Evolutionary conservation across 192 early-diverging fungal species (phyloP).

Genomic region (Coemansia sp.): DNA sequence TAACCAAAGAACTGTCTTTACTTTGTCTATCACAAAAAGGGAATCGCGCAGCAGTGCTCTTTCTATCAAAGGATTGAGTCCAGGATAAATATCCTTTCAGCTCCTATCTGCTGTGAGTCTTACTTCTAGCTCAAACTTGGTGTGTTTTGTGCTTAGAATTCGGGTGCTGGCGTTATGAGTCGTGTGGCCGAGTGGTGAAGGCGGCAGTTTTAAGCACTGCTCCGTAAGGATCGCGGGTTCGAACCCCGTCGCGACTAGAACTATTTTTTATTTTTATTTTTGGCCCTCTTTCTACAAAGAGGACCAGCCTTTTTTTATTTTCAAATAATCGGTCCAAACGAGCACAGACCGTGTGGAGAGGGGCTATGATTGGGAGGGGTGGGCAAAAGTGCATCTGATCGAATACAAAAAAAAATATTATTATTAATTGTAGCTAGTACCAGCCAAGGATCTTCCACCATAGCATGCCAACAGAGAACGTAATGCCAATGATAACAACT

Average conservation of each 20-base stretch:
- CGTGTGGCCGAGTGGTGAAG: slow-evolving; percentile 9
- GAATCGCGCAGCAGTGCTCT: too few relatives aligned
- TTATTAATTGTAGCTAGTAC: slow-evolving; percentile 24
- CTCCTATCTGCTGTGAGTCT: too few relatives aligned
- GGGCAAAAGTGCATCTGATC: background rate
- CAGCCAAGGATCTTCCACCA: slow-evolving; percentile 79
- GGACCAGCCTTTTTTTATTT: background rate
- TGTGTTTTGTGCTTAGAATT: too few relatives aligned
- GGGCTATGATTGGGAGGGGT: background rate
- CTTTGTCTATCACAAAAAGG: too few relatives aligned
- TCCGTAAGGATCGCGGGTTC: slow-evolving; percentile 9
- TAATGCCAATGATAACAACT: slow-evolving; percentile 58
- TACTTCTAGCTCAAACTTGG: too few relatives aligned
- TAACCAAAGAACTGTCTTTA: background rate
- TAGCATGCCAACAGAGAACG: slow-evolving; percentile 64
- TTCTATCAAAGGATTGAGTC: too few relatives aligned
- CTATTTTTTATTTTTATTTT: background rate
- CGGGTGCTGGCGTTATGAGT: background rate
- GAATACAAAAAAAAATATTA: background rate
- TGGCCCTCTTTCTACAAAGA: background rate
- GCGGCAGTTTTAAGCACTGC: slow-evolving; percentile 11
- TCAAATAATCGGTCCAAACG: background rate
- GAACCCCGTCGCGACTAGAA: slow-evolving; percentile 6
- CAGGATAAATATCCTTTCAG: too few relatives aligned
- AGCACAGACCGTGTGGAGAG: background rate